Conservation (phyloP, 768 basidiomycete genomes). For the Hypholoma sublateritium region DNA sequence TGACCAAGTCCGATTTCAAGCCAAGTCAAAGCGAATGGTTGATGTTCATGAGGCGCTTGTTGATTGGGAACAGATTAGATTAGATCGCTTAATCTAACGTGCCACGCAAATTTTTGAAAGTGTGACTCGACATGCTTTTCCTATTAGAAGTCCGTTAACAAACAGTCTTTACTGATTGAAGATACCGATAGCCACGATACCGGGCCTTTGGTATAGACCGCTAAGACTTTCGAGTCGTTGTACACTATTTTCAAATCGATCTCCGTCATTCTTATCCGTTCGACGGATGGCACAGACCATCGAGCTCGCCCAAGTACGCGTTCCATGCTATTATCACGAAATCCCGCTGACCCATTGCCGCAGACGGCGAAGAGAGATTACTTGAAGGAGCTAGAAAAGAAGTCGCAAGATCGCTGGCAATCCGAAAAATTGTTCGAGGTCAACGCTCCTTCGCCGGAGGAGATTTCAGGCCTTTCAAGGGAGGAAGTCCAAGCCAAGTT, state of each 20-base stretch:
- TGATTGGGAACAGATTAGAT: background rate
- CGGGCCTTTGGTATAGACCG: slow-evolving; percentile 24
- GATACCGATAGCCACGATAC: slow-evolving; percentile 27
- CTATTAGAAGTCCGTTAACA: slow-evolving; percentile 6
- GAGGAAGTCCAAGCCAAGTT: slow-evolving; percentile 70
- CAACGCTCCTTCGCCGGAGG: slow-evolving; percentile 70
- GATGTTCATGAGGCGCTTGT: too few relatives aligned
- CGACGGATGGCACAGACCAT: slow-evolving; percentile 59
- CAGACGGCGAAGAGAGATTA: slow-evolving; percentile 95
- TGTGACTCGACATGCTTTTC: slow-evolving; percentile 7
- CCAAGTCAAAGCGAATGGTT: too few relatives aligned
- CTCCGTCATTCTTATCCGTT: slow-evolving; percentile 3
- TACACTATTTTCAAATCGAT: slow-evolving; percentile 28
- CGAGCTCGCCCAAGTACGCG: slow-evolving; percentile 58
- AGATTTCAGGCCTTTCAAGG: slow-evolving; percentile 61
- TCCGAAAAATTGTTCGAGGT: slow-evolving; percentile 80
- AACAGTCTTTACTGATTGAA: slow-evolving; percentile 16
- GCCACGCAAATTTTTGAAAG: slow-evolving; percentile 8
- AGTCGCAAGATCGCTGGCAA: slow-evolving; percentile 84
- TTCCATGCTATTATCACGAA: background rate
- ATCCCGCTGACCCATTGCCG: background rate
- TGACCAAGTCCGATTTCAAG: too few relatives aligned
- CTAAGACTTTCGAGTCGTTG: slow-evolving; percentile 35
- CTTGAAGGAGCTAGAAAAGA: slow-evolving; percentile 77
- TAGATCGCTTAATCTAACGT: background rate